A percentile compares a stretch with the other conserved stretches of the same genome.
Conservation (phyloP, 768 basidiomycete species). For the Tricholoma matsutake region DNA sequence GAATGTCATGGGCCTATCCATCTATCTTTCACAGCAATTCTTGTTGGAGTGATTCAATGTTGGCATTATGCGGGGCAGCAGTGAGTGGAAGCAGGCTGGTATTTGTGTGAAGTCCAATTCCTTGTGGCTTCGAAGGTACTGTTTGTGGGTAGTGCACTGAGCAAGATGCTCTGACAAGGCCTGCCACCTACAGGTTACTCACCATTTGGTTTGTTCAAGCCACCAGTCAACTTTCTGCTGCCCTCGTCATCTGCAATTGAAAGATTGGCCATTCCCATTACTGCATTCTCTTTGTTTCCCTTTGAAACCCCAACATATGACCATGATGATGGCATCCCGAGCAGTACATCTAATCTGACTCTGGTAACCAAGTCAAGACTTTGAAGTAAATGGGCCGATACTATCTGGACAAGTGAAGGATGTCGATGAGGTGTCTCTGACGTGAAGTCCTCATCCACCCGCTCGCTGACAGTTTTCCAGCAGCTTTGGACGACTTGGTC, state of each 20-base stretch:
- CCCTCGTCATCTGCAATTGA: background rate
- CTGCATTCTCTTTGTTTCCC: background rate
- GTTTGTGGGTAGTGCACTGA: background rate
- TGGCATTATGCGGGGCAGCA: background rate
- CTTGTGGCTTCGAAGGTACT: background rate
- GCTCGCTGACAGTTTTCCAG: background rate
- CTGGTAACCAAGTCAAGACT: background rate
- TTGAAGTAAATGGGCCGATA: background rate
- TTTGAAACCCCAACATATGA: background rate
- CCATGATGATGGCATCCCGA: background rate
- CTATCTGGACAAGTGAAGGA: background rate
- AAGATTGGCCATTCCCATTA: background rate
- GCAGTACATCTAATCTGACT: background rate
- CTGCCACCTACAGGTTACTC: background rate
- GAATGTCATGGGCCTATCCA: background rate
- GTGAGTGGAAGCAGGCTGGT: background rate
- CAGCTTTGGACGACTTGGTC: background rate
- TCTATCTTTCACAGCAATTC: background rate
- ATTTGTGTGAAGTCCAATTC: background rate
- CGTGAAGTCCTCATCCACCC: background rate
- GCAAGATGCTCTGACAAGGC: background rate
- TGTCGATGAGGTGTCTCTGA: background rate
- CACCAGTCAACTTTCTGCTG: background rate
- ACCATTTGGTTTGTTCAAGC: background rate
- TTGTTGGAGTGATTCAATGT: background rate